Conservation (phyloP, 495 filamentous ascomycete species). For the Aspergillus avenaceus region DNA sequence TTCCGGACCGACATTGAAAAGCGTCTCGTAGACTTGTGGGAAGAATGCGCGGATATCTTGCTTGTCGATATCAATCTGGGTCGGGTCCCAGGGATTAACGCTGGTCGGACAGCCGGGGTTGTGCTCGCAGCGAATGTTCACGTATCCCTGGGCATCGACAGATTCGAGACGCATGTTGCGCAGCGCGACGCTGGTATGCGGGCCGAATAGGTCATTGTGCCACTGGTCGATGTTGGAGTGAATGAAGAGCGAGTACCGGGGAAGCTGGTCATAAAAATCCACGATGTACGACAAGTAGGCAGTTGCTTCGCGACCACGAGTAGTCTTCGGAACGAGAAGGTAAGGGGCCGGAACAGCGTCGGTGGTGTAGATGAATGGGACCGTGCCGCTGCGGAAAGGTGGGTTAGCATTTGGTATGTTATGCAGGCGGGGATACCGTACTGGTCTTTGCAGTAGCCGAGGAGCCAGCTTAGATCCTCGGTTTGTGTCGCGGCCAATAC, state of each 20-base stretch:
- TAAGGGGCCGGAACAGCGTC: conserved; percentile 25
- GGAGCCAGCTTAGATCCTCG: conserved; percentile 26
- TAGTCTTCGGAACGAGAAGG: conserved; percentile 27
- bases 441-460: conserved; percentile 22
- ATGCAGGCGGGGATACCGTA: conserved; percentile 4
- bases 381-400: conserved; percentile 14
- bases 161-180: conserved; percentile 30
- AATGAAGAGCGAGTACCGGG: conserved; percentile 36
- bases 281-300: conserved; percentile 40
- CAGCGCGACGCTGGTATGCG: conserved; percentile 24
- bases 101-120: conserved; percentile 34
- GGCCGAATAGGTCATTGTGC: conserved; percentile 42
- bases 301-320: conserved; percentile 35
- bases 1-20: conserved; percentile 22
- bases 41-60: conserved; percentile 34
- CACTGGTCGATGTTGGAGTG: conserved; percentile 38
- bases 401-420: not conserved
- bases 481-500: conserved; percentile 22
- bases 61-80: conserved; percentile 29
- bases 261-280: conserved; percentile 34
- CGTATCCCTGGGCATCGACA: conserved; percentile 36
- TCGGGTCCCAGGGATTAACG: conserved; percentile 26
- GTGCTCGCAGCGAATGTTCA: conserved; percentile 39
- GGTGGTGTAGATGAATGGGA: conserved; percentile 36
- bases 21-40: conserved; percentile 28